These are phyloP conservation scores for Hibiscus mutabilis DNA, from an alignment of 345 rosid genomes.

Conservation along the genomic window DNA sequence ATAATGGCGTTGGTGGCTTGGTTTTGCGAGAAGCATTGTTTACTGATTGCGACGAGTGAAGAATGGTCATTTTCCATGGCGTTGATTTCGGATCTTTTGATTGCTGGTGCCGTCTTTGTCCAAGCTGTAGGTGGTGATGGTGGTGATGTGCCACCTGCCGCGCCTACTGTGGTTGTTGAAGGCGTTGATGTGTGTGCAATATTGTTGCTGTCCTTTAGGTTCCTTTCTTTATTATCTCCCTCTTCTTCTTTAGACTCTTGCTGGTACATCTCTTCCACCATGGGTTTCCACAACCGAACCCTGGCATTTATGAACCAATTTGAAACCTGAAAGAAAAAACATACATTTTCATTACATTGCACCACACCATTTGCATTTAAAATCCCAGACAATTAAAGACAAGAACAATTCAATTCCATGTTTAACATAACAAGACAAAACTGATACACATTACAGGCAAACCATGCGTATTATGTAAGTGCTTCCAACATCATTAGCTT, in stretches of 20 bases:
- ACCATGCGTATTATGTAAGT: background rate
- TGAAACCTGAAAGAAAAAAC: constrained; percentile 53
- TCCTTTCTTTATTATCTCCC: constrained; percentile 14
- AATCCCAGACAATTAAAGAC: background rate
- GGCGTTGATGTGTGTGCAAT: constrained; percentile 53
- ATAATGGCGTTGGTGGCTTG: constrained; percentile 18
- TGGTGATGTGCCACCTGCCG: constrained; percentile 13
- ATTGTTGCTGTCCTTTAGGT: constrained; percentile 23
- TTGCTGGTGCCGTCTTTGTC: constrained; percentile 31
- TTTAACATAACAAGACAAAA: background rate
- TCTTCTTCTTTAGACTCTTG: constrained; percentile 72
- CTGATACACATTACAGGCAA: background rate
- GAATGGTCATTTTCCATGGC: constrained; percentile 68
- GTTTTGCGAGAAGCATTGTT: constrained; percentile 42
- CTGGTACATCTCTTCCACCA: constrained; percentile 99
- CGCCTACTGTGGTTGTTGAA: constrained; percentile 17
- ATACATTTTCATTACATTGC: background rate
- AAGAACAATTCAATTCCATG: background rate
- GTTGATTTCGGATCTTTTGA: constrained; percentile 54
- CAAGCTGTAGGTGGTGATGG: constrained; percentile 25
- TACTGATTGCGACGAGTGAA: constrained; percentile 45
- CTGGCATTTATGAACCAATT: constrained; percentile 99
- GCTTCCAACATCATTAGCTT: background rate
- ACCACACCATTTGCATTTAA: background rate
- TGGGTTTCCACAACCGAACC: constrained; percentile 98